phyloP scores from a whole-genome alignment of 768 basidiomycete species.

The Clavulina sp. region DNA sequence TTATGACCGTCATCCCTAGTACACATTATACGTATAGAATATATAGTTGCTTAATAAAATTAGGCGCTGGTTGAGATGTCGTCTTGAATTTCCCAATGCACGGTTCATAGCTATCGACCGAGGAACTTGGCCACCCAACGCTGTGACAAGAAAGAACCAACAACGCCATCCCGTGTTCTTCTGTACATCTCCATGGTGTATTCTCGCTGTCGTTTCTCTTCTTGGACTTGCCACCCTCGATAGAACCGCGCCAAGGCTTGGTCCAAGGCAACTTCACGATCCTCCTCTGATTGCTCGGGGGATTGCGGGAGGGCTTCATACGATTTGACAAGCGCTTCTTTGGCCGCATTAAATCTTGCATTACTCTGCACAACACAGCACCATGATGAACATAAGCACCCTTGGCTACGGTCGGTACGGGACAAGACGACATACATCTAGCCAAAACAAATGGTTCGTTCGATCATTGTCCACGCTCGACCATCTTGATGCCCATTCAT shows the following conservation, averaged over 20 bases:
- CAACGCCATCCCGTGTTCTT: conserved; percentile 32
- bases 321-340: conserved; percentile 36
- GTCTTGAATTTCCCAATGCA: too few relatives aligned
- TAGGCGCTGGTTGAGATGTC: too few relatives aligned
- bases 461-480: conserved; percentile 45
- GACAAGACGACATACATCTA: conserved; percentile 39
- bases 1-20: too few relatives aligned
- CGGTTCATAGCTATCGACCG: too few relatives aligned
- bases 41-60: too few relatives aligned
- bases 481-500: conserved; percentile 45
- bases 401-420: background rate
- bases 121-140: too few relatives aligned
- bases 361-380: conserved; percentile 58
- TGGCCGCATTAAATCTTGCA: conserved; percentile 57
- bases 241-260: conserved; percentile 46
- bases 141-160: too few relatives aligned
- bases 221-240: conserved; percentile 54
- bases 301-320: conserved; percentile 29
- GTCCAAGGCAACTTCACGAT: conserved; percentile 39
- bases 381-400: conserved; percentile 1
- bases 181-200: conserved; percentile 54
- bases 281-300: conserved; percentile 22
- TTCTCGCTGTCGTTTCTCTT: conserved; percentile 33
- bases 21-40: too few relatives aligned
- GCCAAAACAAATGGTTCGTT: conserved; percentile 67